Percentiles rank a stretch among this genome's conserved stretches.
These are phyloP conservation scores for Rhodosporidiobolus sp. DNA, from an alignment of 768 basidiomycete species.

Conservation along the genomic window DNA sequence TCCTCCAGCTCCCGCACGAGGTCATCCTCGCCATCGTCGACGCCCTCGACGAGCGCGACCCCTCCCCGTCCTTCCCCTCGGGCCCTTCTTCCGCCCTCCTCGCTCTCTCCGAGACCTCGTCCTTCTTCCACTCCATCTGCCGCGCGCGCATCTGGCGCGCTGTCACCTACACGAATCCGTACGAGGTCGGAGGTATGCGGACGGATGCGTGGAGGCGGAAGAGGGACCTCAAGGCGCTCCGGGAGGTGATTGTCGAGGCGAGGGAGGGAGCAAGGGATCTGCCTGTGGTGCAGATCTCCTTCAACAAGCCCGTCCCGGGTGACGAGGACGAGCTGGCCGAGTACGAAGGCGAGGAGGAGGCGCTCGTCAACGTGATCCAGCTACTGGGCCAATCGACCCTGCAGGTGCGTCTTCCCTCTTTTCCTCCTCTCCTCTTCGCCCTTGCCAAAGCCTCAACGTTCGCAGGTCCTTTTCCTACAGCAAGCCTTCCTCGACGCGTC, in stretches of 20 bases:
- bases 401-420: background rate
- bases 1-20: conserved; percentile 21
- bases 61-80: conserved; percentile 25
- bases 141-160: conserved; percentile 9
- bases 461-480: conserved; percentile 27
- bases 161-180: conserved; percentile 1
- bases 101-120: background rate
- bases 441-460: background rate
- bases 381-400: conserved; percentile 85
- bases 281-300: conserved; percentile 4
- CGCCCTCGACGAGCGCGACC: conserved; percentile 15
- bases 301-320: too few species aligned
- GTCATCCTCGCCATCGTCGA: conserved; percentile 6
- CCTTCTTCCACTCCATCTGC: conserved; percentile 18
- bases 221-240: background rate
- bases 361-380: conserved; percentile 91
- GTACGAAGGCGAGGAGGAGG: conserved; percentile 75
- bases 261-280: background rate
- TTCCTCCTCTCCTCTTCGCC: background rate
- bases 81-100: conserved; percentile 22
- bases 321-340: conserved; percentile 35
- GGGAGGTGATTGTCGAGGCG: background rate
- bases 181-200: too few species aligned
- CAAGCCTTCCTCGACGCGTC: background rate
- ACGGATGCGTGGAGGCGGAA: background rate